A percentile compares a stretch with the other conserved stretches of the same genome.
Conservation (phyloP, 2,329 filamentous ascomycete genomes). For the Nannizziopsis arthrosporioides region DNA sequence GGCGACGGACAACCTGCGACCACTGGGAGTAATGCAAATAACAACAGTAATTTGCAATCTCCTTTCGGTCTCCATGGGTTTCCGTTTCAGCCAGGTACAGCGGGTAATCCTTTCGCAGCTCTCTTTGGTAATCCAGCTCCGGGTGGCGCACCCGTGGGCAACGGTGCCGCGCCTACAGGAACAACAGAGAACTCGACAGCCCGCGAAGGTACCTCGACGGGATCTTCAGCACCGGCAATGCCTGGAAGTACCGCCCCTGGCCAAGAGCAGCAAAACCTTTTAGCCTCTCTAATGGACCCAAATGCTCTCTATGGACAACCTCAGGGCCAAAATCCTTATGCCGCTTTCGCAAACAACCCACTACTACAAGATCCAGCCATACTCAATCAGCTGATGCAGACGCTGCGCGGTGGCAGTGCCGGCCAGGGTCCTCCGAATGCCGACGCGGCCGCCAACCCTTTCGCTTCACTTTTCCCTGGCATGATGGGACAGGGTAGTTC, state of each 20-base stretch:
- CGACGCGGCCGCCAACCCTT: slow-evolving; percentile 33
- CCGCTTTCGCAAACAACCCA: slow-evolving; percentile 39
- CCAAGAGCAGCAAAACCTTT: slow-evolving; percentile 48
- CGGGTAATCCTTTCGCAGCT: slow-evolving; percentile 50
- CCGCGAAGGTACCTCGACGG: slow-evolving; percentile 12
- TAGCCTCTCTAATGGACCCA: slow-evolving; percentile 52
- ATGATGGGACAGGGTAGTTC: slow-evolving; percentile 42
- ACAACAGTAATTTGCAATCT: slow-evolving; percentile 16
- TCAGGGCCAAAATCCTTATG: slow-evolving; percentile 35
- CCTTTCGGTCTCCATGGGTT: slow-evolving; percentile 28
- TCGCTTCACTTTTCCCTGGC: slow-evolving; percentile 43
- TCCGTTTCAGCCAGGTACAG: slow-evolving; percentile 17
- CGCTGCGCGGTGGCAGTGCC: slow-evolving; percentile 31
- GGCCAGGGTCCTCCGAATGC: slow-evolving; percentile 19
- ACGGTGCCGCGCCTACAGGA: not conserved
- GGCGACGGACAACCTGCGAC: slow-evolving; percentile 19
- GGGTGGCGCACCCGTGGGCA: slow-evolving; percentile 11
- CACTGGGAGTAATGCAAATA: slow-evolving; percentile 17
- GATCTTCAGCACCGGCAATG: not conserved
- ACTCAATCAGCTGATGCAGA: slow-evolving; percentile 46
- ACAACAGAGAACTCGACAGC: slow-evolving; percentile 20
- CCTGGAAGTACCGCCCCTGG: slow-evolving; percentile 6
- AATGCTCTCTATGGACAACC: slow-evolving; percentile 22
- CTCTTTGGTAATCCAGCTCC: slow-evolving; percentile 39
- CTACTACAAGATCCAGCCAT: slow-evolving; percentile 49